Evolutionary conservation across 208 protist genomes (phyloP).

Genomic region (Porcisia hertigi): DNA sequence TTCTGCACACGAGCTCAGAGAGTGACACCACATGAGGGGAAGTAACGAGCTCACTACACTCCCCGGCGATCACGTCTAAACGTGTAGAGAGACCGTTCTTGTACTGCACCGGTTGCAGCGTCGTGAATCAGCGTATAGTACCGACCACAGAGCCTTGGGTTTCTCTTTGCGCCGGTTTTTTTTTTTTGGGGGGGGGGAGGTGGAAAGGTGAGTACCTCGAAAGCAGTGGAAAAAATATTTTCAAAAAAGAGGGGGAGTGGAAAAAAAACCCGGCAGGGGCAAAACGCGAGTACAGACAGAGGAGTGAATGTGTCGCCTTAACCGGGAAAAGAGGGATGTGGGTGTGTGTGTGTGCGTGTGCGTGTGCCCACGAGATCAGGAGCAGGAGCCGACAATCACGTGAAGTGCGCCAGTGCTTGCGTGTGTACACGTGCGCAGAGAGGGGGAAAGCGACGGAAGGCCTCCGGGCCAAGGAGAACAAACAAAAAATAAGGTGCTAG

Average conservation of each 20-base stretch:
- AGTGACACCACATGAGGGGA: not conserved
- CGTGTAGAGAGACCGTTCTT: no score
- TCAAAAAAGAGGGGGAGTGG: constrained; percentile 7
- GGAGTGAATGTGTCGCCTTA: no score
- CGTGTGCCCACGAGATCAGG: no score
- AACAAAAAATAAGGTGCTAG: no score
- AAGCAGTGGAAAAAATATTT: constrained; percentile 6
- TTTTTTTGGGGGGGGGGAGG: not conserved
- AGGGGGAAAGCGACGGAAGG: no score
- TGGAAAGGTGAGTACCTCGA: not conserved
- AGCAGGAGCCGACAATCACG: no score
- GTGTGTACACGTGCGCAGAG: no score
- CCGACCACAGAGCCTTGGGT: not conserved
- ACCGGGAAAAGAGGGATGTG: not conserved
- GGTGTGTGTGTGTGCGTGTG: not conserved
- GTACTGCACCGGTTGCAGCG: no score
- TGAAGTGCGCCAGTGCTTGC: no score
- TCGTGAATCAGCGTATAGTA: no score
- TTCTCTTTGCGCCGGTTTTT: not conserved
- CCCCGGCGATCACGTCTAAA: no score
- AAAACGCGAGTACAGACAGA: not conserved
- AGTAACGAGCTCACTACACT: not conserved
- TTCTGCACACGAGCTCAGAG: not conserved
- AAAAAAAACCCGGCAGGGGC: not conserved
- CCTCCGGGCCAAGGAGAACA: no score